A percentile compares a stretch with the other conserved stretches of the same genome.
Evolutionary conservation across 2,329 filamentous ascomycete genomes (phyloP).

Genomic region (Coniochaeta hoffmannii): DNA sequence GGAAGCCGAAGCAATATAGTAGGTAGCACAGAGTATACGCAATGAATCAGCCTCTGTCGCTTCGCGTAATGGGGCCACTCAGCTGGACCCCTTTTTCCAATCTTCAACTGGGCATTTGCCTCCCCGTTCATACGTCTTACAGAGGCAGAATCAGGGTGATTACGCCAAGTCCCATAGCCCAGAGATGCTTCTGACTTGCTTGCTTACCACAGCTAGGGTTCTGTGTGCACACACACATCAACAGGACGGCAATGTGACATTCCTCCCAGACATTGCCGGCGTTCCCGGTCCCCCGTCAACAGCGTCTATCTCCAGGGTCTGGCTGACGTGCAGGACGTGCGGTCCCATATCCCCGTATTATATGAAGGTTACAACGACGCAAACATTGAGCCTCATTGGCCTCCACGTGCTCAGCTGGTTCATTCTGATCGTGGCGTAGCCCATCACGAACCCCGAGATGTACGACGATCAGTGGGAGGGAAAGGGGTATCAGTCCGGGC

Average conservation of each 20-base stretch:
- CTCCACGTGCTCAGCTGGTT: not conserved
- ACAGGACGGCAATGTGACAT: too few species aligned
- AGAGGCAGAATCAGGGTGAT: too few species aligned
- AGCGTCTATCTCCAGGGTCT: not conserved
- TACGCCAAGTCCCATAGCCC: too few species aligned
- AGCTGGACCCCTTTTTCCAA: too few species aligned
- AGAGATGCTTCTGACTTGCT: too few species aligned
- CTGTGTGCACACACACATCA: not conserved
- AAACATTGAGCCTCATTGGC: not conserved
- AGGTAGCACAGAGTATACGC: too few species aligned
- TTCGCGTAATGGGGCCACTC: too few species aligned
- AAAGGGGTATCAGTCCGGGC: not conserved
- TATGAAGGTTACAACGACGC: not conserved
- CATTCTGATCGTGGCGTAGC: not conserved
- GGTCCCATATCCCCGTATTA: not conserved
- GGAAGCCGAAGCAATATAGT: too few species aligned
- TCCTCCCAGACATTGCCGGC: not conserved
- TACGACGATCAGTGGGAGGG: not conserved
- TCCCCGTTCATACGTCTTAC: too few species aligned
- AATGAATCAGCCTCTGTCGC: too few species aligned
- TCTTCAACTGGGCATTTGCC: too few species aligned
- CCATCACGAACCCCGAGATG: not conserved
- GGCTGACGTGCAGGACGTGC: not conserved
- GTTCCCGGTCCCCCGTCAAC: not conserved
- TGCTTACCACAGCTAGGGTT: not conserved